A percentile compares a stretch with the other conserved stretches of the same genome.
Evolutionary conservation across 1,284 basidiomycete genomes (phyloP).

Genomic region (Neonothopanus nambi): DNA sequence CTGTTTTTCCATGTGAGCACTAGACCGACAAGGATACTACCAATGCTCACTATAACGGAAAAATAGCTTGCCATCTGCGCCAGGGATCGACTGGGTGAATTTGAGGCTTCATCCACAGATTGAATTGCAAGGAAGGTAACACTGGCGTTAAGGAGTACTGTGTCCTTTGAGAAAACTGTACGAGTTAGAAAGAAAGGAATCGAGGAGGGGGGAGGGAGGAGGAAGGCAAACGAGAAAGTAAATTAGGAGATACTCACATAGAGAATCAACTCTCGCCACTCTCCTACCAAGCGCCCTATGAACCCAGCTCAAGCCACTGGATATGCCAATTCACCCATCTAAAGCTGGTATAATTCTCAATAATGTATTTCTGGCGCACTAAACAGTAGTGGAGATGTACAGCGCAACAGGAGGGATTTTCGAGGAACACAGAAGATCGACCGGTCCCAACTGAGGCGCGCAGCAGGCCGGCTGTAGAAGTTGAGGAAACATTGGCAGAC

Average conservation of each 20-base stretch:
- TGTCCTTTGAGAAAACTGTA: too few relatives aligned
- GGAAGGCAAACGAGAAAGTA: not conserved
- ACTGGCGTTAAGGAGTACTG: slow-evolving; percentile 43
- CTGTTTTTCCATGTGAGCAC: slow-evolving; percentile 41
- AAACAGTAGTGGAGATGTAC: slow-evolving; percentile 38
- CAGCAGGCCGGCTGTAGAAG: slow-evolving; percentile 51
- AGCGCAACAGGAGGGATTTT: slow-evolving; percentile 20
- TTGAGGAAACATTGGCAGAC: slow-evolving; percentile 47
- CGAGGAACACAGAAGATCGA: slow-evolving; percentile 29
- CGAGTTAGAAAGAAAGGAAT: not conserved
- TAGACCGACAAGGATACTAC: slow-evolving; percentile 40
- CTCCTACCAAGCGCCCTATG: slow-evolving; percentile 41
- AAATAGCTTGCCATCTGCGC: slow-evolving; percentile 41
- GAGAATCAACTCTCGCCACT: slow-evolving; percentile 53
- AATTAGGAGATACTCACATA: slow-evolving; percentile 39
- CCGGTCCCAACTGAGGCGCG: slow-evolving; percentile 47
- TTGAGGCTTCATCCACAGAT: slow-evolving; percentile 30
- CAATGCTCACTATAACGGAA: slow-evolving; percentile 37
- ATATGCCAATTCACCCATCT: slow-evolving; percentile 41
- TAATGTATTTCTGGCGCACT: slow-evolving; percentile 41
- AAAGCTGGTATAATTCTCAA: slow-evolving; percentile 34
- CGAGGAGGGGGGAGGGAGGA: not conserved
- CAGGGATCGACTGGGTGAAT: slow-evolving; percentile 24
- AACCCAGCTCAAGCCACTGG: slow-evolving; percentile 39
- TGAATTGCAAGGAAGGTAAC: slow-evolving; percentile 42